Conservation (phyloP, 768 basidiomycete genomes). For the Epithele typhae region DNA sequence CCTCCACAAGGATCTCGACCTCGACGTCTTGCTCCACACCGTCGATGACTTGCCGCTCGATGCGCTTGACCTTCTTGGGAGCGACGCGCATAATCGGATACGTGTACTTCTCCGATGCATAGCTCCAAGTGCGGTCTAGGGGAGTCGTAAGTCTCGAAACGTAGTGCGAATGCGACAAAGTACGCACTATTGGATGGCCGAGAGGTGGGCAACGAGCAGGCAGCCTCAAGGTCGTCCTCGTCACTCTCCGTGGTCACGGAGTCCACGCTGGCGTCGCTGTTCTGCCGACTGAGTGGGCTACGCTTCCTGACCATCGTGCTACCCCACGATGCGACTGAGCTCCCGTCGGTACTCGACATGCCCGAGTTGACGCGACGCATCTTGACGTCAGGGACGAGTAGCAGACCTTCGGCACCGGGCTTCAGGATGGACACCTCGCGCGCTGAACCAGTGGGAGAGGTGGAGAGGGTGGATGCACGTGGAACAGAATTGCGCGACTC, state of each 20-base stretch:
- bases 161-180: too few species aligned
- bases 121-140: slow-evolving; percentile 70
- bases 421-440: slow-evolving; percentile 45
- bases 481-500: slow-evolving; percentile 43
- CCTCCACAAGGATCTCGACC: slow-evolving; percentile 49
- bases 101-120: slow-evolving; percentile 59
- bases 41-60: slow-evolving; percentile 44
- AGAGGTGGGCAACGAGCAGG: slow-evolving; percentile 9
- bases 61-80: slow-evolving; percentile 48
- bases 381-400: slow-evolving; percentile 49
- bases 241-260: slow-evolving; percentile 24
- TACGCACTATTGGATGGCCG: too few species aligned
- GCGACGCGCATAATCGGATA: slow-evolving; percentile 61
- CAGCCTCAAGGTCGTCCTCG: slow-evolving; percentile 21
- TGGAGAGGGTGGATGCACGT: slow-evolving; percentile 19
- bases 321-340: slow-evolving; percentile 12
- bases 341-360: slow-evolving; percentile 15
- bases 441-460: slow-evolving; percentile 32
- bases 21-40: slow-evolving; percentile 50
- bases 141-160: too few species aligned
- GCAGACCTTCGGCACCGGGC: slow-evolving; percentile 58
- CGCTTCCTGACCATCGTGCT: slow-evolving; percentile 19
- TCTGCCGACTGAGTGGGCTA: slow-evolving; percentile 37
- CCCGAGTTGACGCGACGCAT: slow-evolving; percentile 25
- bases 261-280: slow-evolving; percentile 35